These are phyloP conservation scores for Aspergillus coremiiformis DNA, from an alignment of 495 filamentous ascomycete genomes.

Conservation along the genomic window DNA sequence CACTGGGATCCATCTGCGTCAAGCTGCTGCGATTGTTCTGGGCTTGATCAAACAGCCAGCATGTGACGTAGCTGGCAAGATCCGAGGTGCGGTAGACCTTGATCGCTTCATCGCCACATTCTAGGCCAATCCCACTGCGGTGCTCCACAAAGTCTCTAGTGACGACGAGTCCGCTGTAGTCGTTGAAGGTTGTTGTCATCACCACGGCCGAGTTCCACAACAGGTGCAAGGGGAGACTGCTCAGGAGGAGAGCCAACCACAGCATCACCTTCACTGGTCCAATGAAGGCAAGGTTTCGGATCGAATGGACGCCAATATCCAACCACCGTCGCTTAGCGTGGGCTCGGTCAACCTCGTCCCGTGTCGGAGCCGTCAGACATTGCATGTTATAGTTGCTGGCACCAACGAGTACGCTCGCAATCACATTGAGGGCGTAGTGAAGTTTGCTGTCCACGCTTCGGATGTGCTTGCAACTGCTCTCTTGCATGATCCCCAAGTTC, in stretches of 20 bases:
- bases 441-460: background rate
- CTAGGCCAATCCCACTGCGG: background rate
- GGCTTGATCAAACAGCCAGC: background rate
- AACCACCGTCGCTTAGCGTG: background rate
- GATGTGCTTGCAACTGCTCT: background rate
- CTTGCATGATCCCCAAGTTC: background rate
- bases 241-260: background rate
- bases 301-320: background rate
- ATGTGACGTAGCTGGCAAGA: background rate
- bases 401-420: background rate
- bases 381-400: constrained; percentile 1
- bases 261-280: background rate
- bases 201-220: constrained; percentile 1
- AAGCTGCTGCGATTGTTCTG: background rate
- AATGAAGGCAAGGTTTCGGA: background rate
- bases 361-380: background rate
- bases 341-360: background rate
- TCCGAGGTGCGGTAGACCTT: background rate
- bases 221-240: background rate
- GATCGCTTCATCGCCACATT: background rate
- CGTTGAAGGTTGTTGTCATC: background rate
- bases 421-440: background rate
- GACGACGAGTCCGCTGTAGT: constrained; percentile 14
- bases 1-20: background rate
- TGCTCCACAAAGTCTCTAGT: background rate